A percentile compares a stretch with the other conserved stretches of the same genome.
phyloP scores from a whole-genome alignment of 768 basidiomycete species.

The Boletales sp. region DNA sequence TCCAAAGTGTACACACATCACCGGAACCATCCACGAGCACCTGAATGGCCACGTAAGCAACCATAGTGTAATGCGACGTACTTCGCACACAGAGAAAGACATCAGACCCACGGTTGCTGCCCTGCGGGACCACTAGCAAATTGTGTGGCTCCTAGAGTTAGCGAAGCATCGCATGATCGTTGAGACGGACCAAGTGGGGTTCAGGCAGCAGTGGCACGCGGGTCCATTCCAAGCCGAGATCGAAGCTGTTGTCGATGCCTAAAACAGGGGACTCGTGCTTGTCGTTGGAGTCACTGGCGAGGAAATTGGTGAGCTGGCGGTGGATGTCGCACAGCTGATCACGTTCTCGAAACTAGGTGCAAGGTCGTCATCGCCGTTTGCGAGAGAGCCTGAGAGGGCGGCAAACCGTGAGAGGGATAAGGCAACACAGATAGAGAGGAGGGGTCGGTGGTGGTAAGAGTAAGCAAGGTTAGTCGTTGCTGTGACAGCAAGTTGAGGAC shows the following conservation, averaged over 20 bases:
- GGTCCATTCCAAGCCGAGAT: slow-evolving; percentile 14
- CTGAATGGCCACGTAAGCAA: slow-evolving; percentile 5
- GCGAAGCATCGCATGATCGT: background rate
- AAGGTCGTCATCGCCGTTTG: too few species aligned
- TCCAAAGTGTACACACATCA: too few species aligned
- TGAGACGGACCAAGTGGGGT: too few species aligned
- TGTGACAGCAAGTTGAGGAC: too few species aligned
- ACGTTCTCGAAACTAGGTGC: slow-evolving; percentile 21
- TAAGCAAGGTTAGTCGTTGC: too few species aligned
- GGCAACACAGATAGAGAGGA: too few species aligned
- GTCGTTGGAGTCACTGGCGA: slow-evolving; percentile 16
- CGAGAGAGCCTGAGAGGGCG: too few species aligned
- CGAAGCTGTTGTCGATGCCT: slow-evolving; percentile 24
- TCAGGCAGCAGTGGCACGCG: background rate
- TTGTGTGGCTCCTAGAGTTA: too few species aligned
- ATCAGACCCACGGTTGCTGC: slow-evolving; percentile 13
- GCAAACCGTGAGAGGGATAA: too few species aligned
- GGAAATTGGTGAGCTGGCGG: slow-evolving; percentile 29
- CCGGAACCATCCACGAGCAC: too few species aligned
- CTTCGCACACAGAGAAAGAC: slow-evolving; percentile 22
- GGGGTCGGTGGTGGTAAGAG: too few species aligned
- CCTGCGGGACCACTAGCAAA: too few species aligned
- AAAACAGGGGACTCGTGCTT: slow-evolving; percentile 14
- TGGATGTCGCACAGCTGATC: slow-evolving; percentile 31
- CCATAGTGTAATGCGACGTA: slow-evolving; percentile 10